A percentile compares a stretch with the other conserved stretches of the same genome.
Conservation (phyloP, 2,329 filamentous ascomycete species). For the Fusarium domesticum region DNA sequence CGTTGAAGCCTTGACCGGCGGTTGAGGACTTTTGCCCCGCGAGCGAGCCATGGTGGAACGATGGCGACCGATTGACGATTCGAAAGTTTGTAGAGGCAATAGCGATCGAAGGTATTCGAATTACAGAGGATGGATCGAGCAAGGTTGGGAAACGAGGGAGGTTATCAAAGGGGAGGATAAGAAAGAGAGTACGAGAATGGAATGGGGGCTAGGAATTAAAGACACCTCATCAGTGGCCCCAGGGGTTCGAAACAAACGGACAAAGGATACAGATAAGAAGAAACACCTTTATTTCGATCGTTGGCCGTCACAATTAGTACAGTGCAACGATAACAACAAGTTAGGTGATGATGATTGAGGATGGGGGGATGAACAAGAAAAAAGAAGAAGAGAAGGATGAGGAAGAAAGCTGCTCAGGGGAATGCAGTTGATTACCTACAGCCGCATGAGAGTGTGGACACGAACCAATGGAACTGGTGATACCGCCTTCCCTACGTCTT, state of each 20-base stretch:
- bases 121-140: slow-evolving; percentile 8
- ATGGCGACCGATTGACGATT: slow-evolving; percentile 14
- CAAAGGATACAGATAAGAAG: slow-evolving; percentile 11
- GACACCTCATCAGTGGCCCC: slow-evolving; percentile 23
- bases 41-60: slow-evolving; percentile 35
- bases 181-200: slow-evolving; percentile 19
- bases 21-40: slow-evolving; percentile 38
- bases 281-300: slow-evolving; percentile 18
- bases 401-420: slow-evolving; percentile 26
- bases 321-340: slow-evolving; percentile 10
- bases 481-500: slow-evolving; percentile 2
- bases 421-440: slow-evolving; percentile 15
- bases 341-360: slow-evolving; percentile 10
- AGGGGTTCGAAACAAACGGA: slow-evolving; percentile 10
- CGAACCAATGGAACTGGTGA: slow-evolving; percentile 8
- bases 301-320: slow-evolving; percentile 15
- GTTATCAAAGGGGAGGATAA: slow-evolving; percentile 10
- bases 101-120: slow-evolving; percentile 12
- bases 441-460: slow-evolving; percentile 10
- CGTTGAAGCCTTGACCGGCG: slow-evolving; percentile 27
- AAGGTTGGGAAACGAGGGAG: neutral
- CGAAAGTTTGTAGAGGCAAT: slow-evolving; percentile 2
- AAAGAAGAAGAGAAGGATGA: slow-evolving; percentile 17
- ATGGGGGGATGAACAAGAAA: slow-evolving; percentile 16
- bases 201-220: slow-evolving; percentile 18